A percentile compares a stretch with the other conserved stretches of the same genome.
These are phyloP conservation scores for Saposhnikovia divaricata DNA, from an alignment of 129 eudicot genomes.

Conservation along the genomic window DNA sequence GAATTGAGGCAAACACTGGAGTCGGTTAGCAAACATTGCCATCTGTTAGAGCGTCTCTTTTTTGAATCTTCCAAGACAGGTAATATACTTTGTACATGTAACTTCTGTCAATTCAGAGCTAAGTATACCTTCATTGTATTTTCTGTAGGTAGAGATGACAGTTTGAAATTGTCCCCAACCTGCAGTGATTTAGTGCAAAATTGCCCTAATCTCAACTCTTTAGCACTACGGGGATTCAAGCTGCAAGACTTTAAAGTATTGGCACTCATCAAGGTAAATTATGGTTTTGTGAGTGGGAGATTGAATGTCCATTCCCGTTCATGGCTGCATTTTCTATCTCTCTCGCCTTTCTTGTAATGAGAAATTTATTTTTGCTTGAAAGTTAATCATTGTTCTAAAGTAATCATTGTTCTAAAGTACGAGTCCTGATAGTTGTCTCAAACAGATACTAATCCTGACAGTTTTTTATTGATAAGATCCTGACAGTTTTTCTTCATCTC, in stretches of 20 bases:
- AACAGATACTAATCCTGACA: no score
- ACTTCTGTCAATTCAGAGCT: conserved; percentile 2
- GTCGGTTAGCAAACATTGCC: conserved; percentile 63
- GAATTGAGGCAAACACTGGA: conserved; percentile 76
- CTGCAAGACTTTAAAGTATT: conserved; percentile 68
- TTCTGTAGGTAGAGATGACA: conserved; percentile 73
- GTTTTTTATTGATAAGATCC: background rate
- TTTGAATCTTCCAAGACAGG: conserved; percentile 93
- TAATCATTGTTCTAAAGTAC: background rate
- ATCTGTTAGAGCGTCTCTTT: conserved; percentile 55
- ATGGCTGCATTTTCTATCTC: background rate
- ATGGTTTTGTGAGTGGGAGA: background rate
- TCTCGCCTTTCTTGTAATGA: background rate
- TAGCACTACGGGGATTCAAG: conserved; percentile 84
- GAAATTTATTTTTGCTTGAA: background rate
- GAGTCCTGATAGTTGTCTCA: background rate
- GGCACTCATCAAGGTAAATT: conserved; percentile 63
- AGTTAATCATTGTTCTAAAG: background rate
- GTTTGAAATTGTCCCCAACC: conserved; percentile 55
- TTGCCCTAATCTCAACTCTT: conserved; percentile 59
- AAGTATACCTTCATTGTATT: conserved; percentile 3
- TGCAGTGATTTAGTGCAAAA: conserved; percentile 66
- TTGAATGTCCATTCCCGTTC: background rate
- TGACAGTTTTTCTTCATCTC: background rate
- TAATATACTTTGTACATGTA: conserved; percentile 14